These are phyloP conservation scores for Termitomyces heimii DNA, from an alignment of 768 basidiomycete species.

Conservation along the genomic window DNA sequence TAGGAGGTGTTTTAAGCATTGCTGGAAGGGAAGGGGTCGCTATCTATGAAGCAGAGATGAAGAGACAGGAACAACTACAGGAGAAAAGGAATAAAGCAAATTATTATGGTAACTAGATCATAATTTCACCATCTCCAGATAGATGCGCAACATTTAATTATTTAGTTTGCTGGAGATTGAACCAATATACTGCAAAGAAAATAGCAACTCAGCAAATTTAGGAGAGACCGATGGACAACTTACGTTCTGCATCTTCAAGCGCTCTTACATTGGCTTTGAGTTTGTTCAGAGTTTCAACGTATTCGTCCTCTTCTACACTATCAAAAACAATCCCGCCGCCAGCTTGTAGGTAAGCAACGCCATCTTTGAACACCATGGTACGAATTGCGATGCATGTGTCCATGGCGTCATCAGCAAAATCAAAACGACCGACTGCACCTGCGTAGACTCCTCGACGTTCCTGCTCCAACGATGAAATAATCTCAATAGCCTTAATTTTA, in stretches of 20 bases:
- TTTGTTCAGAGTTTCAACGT: conserved; percentile 93
- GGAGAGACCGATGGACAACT: conserved; percentile 1
- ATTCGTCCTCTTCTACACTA: conserved; percentile 97
- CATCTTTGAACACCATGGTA: conserved; percentile 96
- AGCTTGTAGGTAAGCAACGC: conserved; percentile 87
- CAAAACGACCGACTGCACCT: conserved; percentile 96
- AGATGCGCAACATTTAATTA: conserved; percentile 12
- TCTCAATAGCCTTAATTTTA: conserved; percentile 97
- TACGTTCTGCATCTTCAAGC: conserved; percentile 84
- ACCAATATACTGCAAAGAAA: conserved; percentile 55
- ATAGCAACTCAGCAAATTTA: conserved; percentile 13
- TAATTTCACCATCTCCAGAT: conserved; percentile 4
- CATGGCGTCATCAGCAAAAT: conserved; percentile 92
- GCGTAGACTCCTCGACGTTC: conserved; percentile 94
- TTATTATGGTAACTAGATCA: conserved; percentile 4
- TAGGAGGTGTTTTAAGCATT: conserved; percentile 85
- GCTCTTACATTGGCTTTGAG: conserved; percentile 82
- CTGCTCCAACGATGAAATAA: conserved; percentile 79
- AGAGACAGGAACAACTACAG: conserved; percentile 19
- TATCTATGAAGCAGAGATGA: conserved; percentile 30
- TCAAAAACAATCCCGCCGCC: conserved; percentile 98
- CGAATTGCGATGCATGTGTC: conserved; percentile 99
- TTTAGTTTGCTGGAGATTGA: conserved; percentile 51
- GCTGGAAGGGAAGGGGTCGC: conserved; percentile 74
- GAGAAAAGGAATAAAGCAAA: conserved; percentile 13